Evolutionary conservation across 2,329 filamentous ascomycete genomes (phyloP), one percentile per base, ranked within the genome.

Genomic region (Aspergillus neoniger): DNA sequence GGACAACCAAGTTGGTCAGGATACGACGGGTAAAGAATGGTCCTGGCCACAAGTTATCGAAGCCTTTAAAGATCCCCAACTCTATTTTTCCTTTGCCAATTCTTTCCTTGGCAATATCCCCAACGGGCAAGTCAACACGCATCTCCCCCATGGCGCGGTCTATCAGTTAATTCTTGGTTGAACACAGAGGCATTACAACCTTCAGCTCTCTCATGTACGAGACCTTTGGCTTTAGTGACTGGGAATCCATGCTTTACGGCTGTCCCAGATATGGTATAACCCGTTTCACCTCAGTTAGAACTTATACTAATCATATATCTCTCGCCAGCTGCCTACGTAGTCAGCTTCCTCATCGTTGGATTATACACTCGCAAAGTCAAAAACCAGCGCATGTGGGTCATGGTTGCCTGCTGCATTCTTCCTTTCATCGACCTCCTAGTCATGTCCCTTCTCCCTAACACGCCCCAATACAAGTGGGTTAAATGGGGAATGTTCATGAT

Each of bases 401-500:
- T 56, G 54, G 28, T 56, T 10, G 14, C 14, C 23, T 23, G 39
- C 23, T 30, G 39, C 54, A 21, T 56, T 10, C 15, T 25, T 9
- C 38, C 39, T 2, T 56, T 44, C 28, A 19, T 56, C 6, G 54
- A 9, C 4, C 32, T 56, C 15, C 23, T 48, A 5, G 54, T 43
- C 1, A 25, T 56, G 15, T 56, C 54, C 4, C 41, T 44, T 2
- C 54, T 56, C 5, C 54, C 54, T 7, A 47, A 43, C n/a, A 43
- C 39, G 3, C 39, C 54, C 8, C n/a, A 56, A 14, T 32, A 43
- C 41, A 47, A 38, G 14, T 56, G 54, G 41, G 21, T 43, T 5
- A 48, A 43, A 9, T 56, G 54, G 54, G 54, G 54, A 15, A 56
- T 56, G 54, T 56, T 32, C 17, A 48, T 47, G 41, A 56, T 56